Base-by-base conservation (phyloP, 1,284 basidiomycete species). In the Puccinia brachypodii region DNA sequence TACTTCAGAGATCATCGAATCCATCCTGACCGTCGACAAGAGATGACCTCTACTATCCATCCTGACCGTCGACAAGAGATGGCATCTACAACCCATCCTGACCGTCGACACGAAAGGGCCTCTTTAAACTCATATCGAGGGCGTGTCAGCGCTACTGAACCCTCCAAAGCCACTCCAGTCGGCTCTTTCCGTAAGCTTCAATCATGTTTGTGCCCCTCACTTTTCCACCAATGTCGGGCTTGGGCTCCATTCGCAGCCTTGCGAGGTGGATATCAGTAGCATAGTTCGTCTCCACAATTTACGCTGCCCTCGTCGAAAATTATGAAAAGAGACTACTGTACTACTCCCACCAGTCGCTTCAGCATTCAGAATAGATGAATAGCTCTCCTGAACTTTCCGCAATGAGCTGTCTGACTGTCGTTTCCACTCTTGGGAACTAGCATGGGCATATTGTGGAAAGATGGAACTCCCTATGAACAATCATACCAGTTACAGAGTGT, bases 151-250 rank as follows among this genome's bases (percentile, higher is more conserved):
- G 64, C 76, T 69, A 50, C 62, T 38, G 64, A 78, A n/a, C 33
- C 40, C 25, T 44, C 66, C n/a, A 78, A 69, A 78, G 66, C 62
- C 42, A n/a, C 28, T 69, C n/a, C 62, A 14, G n/a, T 28, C 66
- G 76, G 76, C 64, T 78, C 76, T 69, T 78, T 78, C 76, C 64
- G 76, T 78, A 78, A 78, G 76, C 76, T 78, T 38, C 76, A 78
- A 69, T 69, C 47, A 78, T 77, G 47, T 78, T 66, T 78, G 44
- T 78, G 64, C 64, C 42, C 47, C 50, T 78, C 44, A 78, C 36
- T 56, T 69, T 78, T 78, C n/a, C 76, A 78, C 64, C 73, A 75
- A 58, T 62, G 6, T 75, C 73, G 73, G 28, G 25, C 33, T 60
- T 33, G 73, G 56, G 50, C 58, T 75, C 33, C 73, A 56, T 36